Evolutionary conservation across 2,329 filamentous ascomycete genomes (phyloP), one percentile per base, ranked within the genome.

Genomic region (Immersiporthe knoxdaviesiana): DNA sequence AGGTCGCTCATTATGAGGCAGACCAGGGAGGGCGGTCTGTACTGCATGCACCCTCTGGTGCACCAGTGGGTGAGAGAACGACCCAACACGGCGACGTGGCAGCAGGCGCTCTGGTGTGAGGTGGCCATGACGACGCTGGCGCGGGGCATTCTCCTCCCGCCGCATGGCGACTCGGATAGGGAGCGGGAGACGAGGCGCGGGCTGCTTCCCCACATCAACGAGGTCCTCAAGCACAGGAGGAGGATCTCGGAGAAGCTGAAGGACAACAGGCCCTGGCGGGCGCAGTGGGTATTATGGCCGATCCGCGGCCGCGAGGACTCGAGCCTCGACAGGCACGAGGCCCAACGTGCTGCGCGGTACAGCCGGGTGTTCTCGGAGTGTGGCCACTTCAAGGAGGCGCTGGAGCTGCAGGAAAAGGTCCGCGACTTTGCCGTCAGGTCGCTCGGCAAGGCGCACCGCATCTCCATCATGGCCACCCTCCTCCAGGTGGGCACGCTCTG

Each of bases 11-110:
- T 41, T 37, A 47, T 41, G 37, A 63, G 44, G 21, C 60, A 63
- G 21, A 32, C 27, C n/a, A 37, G 35, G 16, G 32, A 63, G 27
- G 41, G 24, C 21, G 60, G 27, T 18, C 37, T 41, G 37, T 63
- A 63, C 41, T 47, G 35, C 30, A 41, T 63, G 60, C 60, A 63
- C 32, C 30, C 32, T 32, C 35, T 63, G 12, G 60, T 63, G 11
- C 60, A 63, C 27, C 41, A 63, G 60, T 63, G 60, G 60, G 60
- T 63, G 8, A 18, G 60, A 27, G 60, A 63, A 37, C 37, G 60
- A 8, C 60, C 60, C 16, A n/a, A 63, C 6, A 41, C 35, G 12
- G 35, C 60, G 37, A 47, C 35, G 37, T 63, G 41, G 60, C 24
- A 63, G n/a, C 37, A 63, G n/a, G 60, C 60, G n/a, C 60, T 63